Evolutionary conservation across 768 basidiomycete genomes (phyloP).

Genomic region (Xanthoconium stramineum): DNA sequence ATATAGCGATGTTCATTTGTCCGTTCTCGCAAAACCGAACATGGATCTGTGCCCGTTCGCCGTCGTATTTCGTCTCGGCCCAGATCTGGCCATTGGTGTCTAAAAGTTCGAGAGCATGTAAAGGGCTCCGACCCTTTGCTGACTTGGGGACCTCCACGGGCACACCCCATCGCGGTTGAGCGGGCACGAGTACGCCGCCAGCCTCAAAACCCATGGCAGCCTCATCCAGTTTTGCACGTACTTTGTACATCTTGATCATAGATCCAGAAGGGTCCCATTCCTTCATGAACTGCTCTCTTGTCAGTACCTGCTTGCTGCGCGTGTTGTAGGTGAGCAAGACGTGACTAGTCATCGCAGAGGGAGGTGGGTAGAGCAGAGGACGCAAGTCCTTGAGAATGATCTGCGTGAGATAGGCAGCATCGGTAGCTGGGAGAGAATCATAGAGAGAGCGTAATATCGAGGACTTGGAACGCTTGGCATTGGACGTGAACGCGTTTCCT

Average conservation of each 20-base stretch:
- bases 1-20: slow-evolving; percentile 61
- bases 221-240: slow-evolving; percentile 56
- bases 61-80: slow-evolving; percentile 94
- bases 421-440: slow-evolving; percentile 53
- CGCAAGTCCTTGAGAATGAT: slow-evolving; percentile 86
- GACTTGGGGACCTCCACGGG: slow-evolving; percentile 83
- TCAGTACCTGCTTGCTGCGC: slow-evolving; percentile 52
- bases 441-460: slow-evolving; percentile 57
- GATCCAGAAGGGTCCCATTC: slow-evolving; percentile 63
- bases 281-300: slow-evolving; percentile 61
- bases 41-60: slow-evolving; percentile 93
- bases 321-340: slow-evolving; percentile 57
- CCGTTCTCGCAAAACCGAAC: slow-evolving; percentile 46
- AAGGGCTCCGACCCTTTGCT: slow-evolving; percentile 62
- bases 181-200: slow-evolving; percentile 21
- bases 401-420: slow-evolving; percentile 73
- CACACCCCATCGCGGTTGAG: slow-evolving; percentile 49
- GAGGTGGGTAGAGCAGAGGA: slow-evolving; percentile 71
- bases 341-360: slow-evolving; percentile 40
- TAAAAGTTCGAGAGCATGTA: slow-evolving; percentile 48
- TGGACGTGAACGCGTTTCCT: slow-evolving; percentile 26
- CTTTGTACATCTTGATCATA: slow-evolving; percentile 52
- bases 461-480: slow-evolving; percentile 30
- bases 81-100: slow-evolving; percentile 44
- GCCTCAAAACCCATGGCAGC: slow-evolving; percentile 47